Percentiles rank a stretch among this genome's conserved stretches.
Evolutionary conservation across 305 asterid species (phyloP).

Genomic region (Euphrasia arctica): DNA sequence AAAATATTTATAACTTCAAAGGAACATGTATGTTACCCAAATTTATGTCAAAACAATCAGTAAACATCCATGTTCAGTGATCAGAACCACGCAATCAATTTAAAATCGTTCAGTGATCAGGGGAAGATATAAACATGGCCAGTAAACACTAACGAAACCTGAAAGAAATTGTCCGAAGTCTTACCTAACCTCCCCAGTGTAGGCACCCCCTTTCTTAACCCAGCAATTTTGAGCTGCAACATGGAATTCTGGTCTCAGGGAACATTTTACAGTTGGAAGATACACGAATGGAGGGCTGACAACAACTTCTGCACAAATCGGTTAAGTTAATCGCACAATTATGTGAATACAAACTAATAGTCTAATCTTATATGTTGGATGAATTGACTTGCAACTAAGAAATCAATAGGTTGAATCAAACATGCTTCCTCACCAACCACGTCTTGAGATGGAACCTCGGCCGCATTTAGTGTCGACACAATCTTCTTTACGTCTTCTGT

Average conservation of each 20-base stretch:
- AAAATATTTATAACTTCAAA: conserved; percentile 6
- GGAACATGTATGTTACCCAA: conserved; percentile 1
- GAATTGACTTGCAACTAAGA: conserved; percentile 3
- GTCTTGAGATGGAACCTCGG: conserved; percentile 76
- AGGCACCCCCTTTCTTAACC: conserved; percentile 99
- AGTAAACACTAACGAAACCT: conserved; percentile 3
- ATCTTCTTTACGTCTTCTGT: conserved; percentile 88
- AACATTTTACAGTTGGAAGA: conserved; percentile 60
- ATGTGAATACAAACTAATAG: neutral
- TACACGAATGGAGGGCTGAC: conserved; percentile 96
- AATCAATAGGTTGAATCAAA: neutral
- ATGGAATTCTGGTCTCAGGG: conserved; percentile 74
- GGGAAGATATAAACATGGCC: neutral
- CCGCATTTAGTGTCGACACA: conserved; percentile 70
- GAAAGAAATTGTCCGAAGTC: conserved; percentile 15
- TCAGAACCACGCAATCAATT: neutral
- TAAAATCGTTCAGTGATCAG: neutral
- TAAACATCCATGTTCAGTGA: neutral
- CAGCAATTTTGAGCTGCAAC: conserved; percentile 99
- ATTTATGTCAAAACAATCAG: conserved; percentile 1
- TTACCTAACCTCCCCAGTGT: conserved; percentile 97
- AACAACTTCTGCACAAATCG: conserved; percentile 75
- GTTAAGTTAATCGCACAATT: conserved; percentile 19
- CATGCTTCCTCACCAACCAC: conserved; percentile 70
- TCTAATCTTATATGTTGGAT: no score